These are phyloP conservation scores for Microsporum audouinii DNA, from an alignment of 2,329 filamentous ascomycete species.

Conservation along the genomic window DNA sequence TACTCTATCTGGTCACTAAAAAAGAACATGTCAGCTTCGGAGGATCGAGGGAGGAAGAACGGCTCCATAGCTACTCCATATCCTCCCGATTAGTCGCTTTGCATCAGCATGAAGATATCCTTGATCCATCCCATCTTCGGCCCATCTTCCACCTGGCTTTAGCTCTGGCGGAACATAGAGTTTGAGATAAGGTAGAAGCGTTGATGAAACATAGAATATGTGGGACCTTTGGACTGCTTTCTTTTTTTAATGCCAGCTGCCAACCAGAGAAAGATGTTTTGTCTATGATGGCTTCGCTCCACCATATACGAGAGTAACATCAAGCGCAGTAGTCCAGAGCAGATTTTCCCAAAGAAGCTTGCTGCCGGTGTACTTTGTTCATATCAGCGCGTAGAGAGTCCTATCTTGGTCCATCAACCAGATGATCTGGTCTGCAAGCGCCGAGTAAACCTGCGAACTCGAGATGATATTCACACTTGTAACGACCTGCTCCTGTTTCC, in stretches of 20 bases:
- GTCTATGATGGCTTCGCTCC: not conserved
- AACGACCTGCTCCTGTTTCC: not conserved
- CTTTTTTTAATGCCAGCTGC: not conserved
- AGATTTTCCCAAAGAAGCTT: not conserved
- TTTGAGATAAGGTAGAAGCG: not conserved
- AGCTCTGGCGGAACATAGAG: not conserved
- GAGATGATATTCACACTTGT: too few species aligned
- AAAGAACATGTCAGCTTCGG: not conserved
- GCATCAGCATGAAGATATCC: not conserved
- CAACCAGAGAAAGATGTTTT: not conserved
- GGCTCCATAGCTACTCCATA: not conserved
- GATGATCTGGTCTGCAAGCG: not conserved
- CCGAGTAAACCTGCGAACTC: too few species aligned
- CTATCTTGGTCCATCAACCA: not conserved
- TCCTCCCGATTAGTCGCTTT: not conserved
- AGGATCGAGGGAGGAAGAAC: not conserved
- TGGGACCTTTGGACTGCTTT: not conserved
- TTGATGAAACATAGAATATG: not conserved
- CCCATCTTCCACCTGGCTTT: not conserved
- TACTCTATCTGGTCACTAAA: not conserved
- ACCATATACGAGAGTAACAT: not conserved
- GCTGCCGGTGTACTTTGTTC: not conserved
- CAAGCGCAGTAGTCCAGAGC: not conserved
- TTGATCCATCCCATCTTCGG: not conserved
- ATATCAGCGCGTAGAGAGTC: not conserved